A percentile compares a stretch with the other conserved stretches of the same genome.
Evolutionary conservation across 1,139 yeast species (phyloP).

Genomic region (Hemisphaericaspora xylofermentans): DNA sequence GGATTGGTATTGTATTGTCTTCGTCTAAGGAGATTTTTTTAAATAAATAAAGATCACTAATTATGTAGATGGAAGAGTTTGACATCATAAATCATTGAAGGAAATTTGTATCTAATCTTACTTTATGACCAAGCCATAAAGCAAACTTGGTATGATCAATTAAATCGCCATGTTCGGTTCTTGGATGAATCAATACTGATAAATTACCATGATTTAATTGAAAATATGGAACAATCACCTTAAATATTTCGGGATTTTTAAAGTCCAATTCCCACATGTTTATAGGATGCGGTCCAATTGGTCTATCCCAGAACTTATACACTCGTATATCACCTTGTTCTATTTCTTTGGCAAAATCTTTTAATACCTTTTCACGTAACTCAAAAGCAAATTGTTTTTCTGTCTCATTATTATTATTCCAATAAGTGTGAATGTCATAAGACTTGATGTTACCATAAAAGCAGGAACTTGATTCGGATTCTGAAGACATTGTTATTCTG

Average conservation of each 20-base stretch:
- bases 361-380: slow-evolving; percentile 40
- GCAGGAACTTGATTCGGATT: neutral
- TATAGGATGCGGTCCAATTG: slow-evolving; percentile 60
- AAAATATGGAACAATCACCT: slow-evolving; percentile 33
- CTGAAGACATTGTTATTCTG: neutral
- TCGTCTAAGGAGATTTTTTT: too few species aligned
- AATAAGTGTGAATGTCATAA: slow-evolving; percentile 59
- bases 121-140: slow-evolving; percentile 51
- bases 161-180: slow-evolving; percentile 38
- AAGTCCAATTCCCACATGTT: slow-evolving; percentile 46
- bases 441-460: slow-evolving; percentile 36
- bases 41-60: too few species aligned
- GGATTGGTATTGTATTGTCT: too few species aligned
- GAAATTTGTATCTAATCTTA: slow-evolving; percentile 17
- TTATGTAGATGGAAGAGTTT: too few species aligned
- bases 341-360: slow-evolving; percentile 48
- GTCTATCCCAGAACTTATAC: slow-evolving; percentile 47
- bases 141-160: slow-evolving; percentile 54
- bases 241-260: slow-evolving; percentile 30
- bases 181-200: slow-evolving; percentile 56
- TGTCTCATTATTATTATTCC: slow-evolving; percentile 35
- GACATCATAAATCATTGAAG: too few species aligned
- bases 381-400: slow-evolving; percentile 37
- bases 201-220: slow-evolving; percentile 53
- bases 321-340: slow-evolving; percentile 43